Evolutionary conservation across 345 rosid genomes (phyloP).

Genomic region (Mallotus nudiflorus): DNA sequence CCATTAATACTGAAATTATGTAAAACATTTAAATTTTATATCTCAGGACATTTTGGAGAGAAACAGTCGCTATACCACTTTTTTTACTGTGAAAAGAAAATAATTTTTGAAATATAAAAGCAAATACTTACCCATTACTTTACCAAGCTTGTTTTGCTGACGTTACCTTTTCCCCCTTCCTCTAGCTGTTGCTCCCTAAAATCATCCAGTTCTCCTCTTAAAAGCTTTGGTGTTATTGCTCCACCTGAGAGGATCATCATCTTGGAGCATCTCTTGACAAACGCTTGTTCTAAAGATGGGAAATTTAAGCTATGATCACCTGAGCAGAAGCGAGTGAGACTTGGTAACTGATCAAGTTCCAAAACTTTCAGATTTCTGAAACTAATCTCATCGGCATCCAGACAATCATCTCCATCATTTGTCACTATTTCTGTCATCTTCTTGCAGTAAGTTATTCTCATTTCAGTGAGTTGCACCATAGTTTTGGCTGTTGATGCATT

Average conservation of each 20-base stretch:
- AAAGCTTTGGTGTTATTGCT: neutral
- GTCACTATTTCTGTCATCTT: conserved; percentile 12
- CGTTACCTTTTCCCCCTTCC: no score
- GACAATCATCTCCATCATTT: neutral
- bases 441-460: conserved; percentile 13
- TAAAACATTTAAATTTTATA: no score
- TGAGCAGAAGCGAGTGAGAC: neutral
- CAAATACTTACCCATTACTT: no score
- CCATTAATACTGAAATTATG: no score
- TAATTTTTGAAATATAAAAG: no score
- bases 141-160: no score
- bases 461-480: conserved; percentile 11
- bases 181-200: no score
- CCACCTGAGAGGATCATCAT: neutral
- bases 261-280: neutral
- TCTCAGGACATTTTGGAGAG: no score
- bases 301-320: neutral
- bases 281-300: neutral
- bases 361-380: conserved; percentile 6
- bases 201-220: no score
- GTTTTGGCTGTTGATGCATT: conserved; percentile 16
- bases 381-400: neutral
- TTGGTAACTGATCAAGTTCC: neutral
- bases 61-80: no score
- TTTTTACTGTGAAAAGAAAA: no score